Evolutionary conservation across 306 rosid genomes (phyloP).

Genomic region (Sechiopsis laciniata): DNA sequence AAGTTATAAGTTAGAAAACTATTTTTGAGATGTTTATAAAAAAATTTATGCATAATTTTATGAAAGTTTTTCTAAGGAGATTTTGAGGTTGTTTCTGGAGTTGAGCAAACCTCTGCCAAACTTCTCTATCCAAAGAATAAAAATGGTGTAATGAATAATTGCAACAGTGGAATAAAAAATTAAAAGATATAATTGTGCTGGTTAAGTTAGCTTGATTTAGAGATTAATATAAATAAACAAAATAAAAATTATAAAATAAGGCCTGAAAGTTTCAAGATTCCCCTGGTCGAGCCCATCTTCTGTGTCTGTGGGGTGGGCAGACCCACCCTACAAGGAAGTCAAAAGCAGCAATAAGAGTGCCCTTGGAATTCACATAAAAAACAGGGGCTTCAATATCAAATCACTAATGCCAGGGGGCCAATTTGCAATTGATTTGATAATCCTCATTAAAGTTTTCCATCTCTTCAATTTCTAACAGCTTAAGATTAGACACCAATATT

Average conservation of each 20-base stretch:
- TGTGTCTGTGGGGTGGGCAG: conserved; percentile 15
- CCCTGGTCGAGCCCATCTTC: conserved; percentile 34
- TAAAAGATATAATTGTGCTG: neutral
- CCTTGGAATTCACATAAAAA: conserved; percentile 16
- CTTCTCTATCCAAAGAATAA: neutral
- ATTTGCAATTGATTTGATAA: conserved; percentile 12
- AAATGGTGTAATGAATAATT: conserved; percentile 16
- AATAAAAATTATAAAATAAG: neutral
- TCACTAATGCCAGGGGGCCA: conserved; percentile 24
- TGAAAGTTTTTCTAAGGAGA: too few relatives aligned
- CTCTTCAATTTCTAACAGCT: conserved; percentile 44
- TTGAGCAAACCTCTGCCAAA: too few relatives aligned
- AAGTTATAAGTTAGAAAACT: too few relatives aligned
- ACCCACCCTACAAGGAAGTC: conserved; percentile 32
- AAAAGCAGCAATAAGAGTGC: conserved; percentile 34
- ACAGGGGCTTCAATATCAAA: conserved; percentile 32
- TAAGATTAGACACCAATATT: conserved; percentile 45
- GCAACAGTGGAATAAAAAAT: conserved; percentile 6
- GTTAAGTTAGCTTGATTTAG: neutral
- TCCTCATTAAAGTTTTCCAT: conserved; percentile 38
- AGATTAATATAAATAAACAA: neutral
- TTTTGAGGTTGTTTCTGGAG: too few relatives aligned
- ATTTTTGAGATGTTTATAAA: too few relatives aligned
- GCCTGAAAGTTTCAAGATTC: conserved; percentile 34
- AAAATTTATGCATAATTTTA: too few relatives aligned